phyloP scores from a whole-genome alignment of 2,329 filamentous ascomycete genomes.

The Dryadomyces quercivorus region DNA sequence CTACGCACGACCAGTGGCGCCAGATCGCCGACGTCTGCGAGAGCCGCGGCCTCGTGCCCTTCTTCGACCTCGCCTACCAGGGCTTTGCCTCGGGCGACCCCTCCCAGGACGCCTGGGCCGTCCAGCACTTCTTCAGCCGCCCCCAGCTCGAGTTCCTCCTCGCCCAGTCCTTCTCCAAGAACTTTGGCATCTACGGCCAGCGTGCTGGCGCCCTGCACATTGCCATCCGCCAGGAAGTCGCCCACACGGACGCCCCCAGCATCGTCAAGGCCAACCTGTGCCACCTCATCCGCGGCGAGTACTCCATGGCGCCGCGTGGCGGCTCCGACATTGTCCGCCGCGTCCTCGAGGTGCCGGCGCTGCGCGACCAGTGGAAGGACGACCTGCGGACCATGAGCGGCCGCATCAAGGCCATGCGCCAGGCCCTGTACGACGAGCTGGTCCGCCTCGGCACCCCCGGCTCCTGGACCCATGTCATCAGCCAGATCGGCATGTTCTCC shows the following conservation, averaged over 20 bases:
- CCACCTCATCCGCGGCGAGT: conserved; percentile 90
- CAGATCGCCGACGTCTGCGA: conserved; percentile 69
- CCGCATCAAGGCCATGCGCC: conserved; percentile 85
- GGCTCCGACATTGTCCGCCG: conserved; percentile 77
- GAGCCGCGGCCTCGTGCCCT: conserved; percentile 77
- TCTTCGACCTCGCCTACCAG: conserved; percentile 97
- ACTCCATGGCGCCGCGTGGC: conserved; percentile 89
- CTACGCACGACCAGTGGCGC: conserved; percentile 86
- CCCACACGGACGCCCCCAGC: conserved; percentile 45
- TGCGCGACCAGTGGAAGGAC: conserved; percentile 85
- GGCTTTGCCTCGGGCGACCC: conserved; percentile 91
- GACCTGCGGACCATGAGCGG: conserved; percentile 90
- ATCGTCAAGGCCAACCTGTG: conserved; percentile 76
- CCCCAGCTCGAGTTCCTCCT: conserved; percentile 80
- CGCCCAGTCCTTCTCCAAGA: conserved; percentile 92
- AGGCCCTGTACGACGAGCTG: conserved; percentile 62
- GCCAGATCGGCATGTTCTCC: conserved; percentile 99
- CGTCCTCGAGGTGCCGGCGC: conserved; percentile 65
- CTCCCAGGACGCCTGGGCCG: conserved; percentile 70
- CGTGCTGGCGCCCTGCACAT: conserved; percentile 94
- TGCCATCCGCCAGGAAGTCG: conserved; percentile 48
- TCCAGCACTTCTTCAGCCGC: conserved; percentile 74
- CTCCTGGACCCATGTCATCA: conserved; percentile 91
- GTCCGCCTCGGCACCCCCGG: conserved; percentile 78
- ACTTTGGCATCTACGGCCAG: conserved; percentile 93